phyloP scores from a whole-genome alignment of 345 rosid genomes.

The Geranium brycei region DNA sequence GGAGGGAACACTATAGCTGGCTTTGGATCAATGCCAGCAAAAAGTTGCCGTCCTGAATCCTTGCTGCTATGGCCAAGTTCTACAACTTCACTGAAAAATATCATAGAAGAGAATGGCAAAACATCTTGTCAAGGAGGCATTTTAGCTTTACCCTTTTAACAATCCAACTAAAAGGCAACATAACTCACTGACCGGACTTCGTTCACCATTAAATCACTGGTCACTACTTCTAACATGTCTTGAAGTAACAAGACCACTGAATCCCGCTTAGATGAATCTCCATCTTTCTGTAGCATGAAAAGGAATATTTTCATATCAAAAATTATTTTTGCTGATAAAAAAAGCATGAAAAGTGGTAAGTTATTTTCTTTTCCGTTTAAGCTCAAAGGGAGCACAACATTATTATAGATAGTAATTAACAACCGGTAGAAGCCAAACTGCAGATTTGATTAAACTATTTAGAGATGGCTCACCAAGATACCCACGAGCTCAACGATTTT shows the following conservation, averaged over 20 bases:
- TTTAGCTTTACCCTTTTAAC: background rate
- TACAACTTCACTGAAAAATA: constrained; percentile 50
- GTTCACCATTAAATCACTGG: constrained; percentile 89
- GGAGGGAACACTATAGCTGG: constrained; percentile 90
- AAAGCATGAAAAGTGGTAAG: background rate
- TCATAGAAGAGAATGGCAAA: constrained; percentile 1
- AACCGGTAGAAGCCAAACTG: constrained; percentile 2
- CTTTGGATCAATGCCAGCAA: constrained; percentile 77
- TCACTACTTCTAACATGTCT: constrained; percentile 90
- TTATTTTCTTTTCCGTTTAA: background rate
- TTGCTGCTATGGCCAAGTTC: constrained; percentile 80
- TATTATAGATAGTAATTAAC: background rate
- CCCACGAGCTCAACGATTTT: constrained; percentile 86
- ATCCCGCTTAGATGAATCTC: constrained; percentile 56
- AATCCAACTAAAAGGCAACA: constrained; percentile 9
- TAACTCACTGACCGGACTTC: constrained; percentile 67
- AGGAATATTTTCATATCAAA: background rate
- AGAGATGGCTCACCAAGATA: constrained; percentile 54
- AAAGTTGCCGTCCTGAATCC: constrained; percentile 89
- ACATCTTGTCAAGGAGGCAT: constrained; percentile 1
- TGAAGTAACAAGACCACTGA: constrained; percentile 71
- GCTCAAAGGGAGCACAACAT: background rate
- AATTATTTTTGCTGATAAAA: no score
- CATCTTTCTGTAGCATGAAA: constrained; percentile 64
- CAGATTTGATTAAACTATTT: background rate